Evolutionary conservation across 1,284 basidiomycete species (phyloP).

Genomic region (Paramarasmius palmivorus): DNA sequence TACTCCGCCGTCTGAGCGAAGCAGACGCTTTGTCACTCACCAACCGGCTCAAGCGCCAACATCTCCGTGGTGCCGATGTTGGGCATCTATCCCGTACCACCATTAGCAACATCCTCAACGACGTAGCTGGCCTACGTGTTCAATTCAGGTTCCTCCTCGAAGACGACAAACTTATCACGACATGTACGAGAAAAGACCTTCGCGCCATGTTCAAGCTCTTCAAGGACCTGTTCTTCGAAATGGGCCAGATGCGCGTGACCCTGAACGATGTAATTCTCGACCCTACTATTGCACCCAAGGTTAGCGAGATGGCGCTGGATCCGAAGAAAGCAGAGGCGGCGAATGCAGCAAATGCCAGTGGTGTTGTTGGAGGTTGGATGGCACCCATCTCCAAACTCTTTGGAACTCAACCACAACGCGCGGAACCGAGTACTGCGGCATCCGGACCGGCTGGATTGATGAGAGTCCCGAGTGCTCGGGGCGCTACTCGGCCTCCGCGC

Average conservation of each 20-base stretch:
- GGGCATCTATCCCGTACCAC: conserved; percentile 87
- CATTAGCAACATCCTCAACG: conserved; percentile 73
- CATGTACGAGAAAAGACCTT: conserved; percentile 82
- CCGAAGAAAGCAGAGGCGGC: conserved; percentile 52
- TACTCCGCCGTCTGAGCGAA: conserved; percentile 73
- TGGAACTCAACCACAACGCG: conserved; percentile 27
- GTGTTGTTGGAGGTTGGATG: conserved; percentile 64
- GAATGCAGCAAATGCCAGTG: conserved; percentile 27
- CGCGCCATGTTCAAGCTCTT: conserved; percentile 83
- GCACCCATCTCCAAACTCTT: conserved; percentile 81
- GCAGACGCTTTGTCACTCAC: conserved; percentile 90
- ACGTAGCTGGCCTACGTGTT: conserved; percentile 69
- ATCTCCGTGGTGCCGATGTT: conserved; percentile 84
- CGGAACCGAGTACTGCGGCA: conserved; percentile 9
- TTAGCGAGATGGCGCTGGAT: conserved; percentile 75
- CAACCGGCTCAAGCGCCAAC: conserved; percentile 88
- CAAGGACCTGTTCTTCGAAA: conserved; percentile 83
- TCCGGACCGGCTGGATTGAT: conserved; percentile 3
- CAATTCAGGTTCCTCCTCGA: conserved; percentile 78
- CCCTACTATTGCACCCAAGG: conserved; percentile 69
- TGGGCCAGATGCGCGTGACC: conserved; percentile 80
- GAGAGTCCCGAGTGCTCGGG: conserved; percentile 9
- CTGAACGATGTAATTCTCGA: conserved; percentile 93
- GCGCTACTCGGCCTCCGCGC: conserved; percentile 28
- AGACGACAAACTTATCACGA: conserved; percentile 62